Conservation (phyloP, 1,139 yeast genomes). For the Candida sp. region DNA sequence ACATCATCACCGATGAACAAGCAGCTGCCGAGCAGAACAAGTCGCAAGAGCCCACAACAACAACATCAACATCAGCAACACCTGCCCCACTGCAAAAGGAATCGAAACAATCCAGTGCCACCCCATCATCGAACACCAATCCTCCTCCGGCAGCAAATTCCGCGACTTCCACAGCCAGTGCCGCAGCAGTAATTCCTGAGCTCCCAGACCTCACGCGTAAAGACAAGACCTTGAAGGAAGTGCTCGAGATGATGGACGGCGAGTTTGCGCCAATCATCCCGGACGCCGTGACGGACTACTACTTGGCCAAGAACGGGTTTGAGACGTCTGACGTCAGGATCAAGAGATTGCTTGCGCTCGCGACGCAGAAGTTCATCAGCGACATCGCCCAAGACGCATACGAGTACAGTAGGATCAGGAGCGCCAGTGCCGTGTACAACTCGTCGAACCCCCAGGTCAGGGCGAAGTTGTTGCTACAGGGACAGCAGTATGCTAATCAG, state of each 20-base stretch:
- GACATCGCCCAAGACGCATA: slow-evolving; percentile 98
- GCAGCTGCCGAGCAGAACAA: neutral
- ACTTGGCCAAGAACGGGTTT: slow-evolving; percentile 87
- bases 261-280: slow-evolving; percentile 97
- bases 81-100: slow-evolving; percentile 4
- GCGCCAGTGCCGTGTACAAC: slow-evolving; percentile 80
- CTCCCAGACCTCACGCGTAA: slow-evolving; percentile 78
- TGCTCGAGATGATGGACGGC: slow-evolving; percentile 82
- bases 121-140: slow-evolving; percentile 4
- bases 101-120: slow-evolving; percentile 11
- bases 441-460: slow-evolving; percentile 87
- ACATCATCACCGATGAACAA: slow-evolving; percentile 7
- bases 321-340: slow-evolving; percentile 80
- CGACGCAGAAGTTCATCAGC: slow-evolving; percentile 93
- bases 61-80: slow-evolving; percentile 2
- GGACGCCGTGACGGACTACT: slow-evolving; percentile 97
- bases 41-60: slow-evolving; percentile 4
- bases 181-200: slow-evolving; percentile 39
- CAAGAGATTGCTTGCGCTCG: slow-evolving; percentile 86
- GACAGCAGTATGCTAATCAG: slow-evolving; percentile 60
- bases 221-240: slow-evolving; percentile 87
- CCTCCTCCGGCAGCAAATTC: slow-evolving; percentile 12
- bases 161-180: slow-evolving; percentile 13
- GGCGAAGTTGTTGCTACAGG: slow-evolving; percentile 77
- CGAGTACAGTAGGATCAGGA: slow-evolving; percentile 91